Percentiles rank a stretch among this genome's conserved stretches.
Conservation (phyloP, 164 flowering plant genomes). For the Nelumbo lutea region DNA sequence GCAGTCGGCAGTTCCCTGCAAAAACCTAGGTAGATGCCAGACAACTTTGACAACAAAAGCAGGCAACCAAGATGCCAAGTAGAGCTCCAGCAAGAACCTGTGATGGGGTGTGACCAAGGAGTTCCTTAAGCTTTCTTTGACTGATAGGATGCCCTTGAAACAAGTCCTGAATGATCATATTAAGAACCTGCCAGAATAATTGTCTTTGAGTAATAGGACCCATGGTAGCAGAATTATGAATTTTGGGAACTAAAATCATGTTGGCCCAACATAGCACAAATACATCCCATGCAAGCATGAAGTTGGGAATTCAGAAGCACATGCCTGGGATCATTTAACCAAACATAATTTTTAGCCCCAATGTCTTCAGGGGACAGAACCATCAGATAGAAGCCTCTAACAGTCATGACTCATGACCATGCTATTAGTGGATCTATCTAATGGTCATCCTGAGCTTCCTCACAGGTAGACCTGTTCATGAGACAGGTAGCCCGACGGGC, state of each 20-base stretch:
- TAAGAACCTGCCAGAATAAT: constrained; percentile 60
- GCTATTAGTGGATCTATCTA: too few species aligned
- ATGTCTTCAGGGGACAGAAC: too few species aligned
- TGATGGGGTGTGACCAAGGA: constrained; percentile 92
- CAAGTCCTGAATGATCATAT: constrained; percentile 74
- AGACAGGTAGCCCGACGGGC: too few species aligned
- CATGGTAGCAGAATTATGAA: not conserved
- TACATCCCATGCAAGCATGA: not conserved
- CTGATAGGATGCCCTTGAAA: constrained; percentile 97
- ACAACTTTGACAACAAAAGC: constrained; percentile 61
- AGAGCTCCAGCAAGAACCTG: constrained; percentile 93
- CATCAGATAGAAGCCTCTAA: too few species aligned
- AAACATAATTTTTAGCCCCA: too few species aligned
- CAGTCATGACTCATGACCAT: too few species aligned
- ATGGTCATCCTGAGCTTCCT: too few species aligned
- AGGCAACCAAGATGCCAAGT: constrained; percentile 71
- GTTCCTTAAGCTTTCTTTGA: constrained; percentile 88
- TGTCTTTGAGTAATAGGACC: not conserved
- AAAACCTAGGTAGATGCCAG: constrained; percentile 28
- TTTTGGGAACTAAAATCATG: not conserved
- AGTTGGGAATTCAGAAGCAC: not conserved
- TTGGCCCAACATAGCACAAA: not conserved
- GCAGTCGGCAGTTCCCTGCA: not conserved
- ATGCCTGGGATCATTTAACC: not conserved
- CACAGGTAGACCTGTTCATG: too few species aligned